Evolutionary conservation across 1,284 basidiomycete genomes (phyloP).

Genomic region (Heterobasidion irregulare): DNA sequence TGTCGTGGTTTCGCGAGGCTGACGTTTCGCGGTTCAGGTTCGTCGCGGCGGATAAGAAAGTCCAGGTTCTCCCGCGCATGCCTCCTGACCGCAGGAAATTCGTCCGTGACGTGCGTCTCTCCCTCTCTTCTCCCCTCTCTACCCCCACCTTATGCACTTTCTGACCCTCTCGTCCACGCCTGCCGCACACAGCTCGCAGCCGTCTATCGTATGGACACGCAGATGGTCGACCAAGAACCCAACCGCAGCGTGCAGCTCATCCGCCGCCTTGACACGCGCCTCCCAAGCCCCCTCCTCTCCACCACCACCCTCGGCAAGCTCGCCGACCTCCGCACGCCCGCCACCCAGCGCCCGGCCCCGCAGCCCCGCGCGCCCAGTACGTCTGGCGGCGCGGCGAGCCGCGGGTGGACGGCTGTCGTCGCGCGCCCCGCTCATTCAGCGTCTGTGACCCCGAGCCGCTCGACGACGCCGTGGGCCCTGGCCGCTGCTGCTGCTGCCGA

Average conservation of each 20-base stretch:
- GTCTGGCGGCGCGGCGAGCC: conserved; percentile 8
- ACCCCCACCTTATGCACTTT: background rate
- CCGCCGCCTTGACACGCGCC: conserved; percentile 71
- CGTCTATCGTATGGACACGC: conserved; percentile 73
- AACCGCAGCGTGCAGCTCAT: conserved; percentile 71
- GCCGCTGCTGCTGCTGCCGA: background rate
- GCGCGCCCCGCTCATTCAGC: conserved; percentile 9
- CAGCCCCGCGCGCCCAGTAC: conserved; percentile 12
- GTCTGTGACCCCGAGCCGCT: background rate
- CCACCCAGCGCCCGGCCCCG: conserved; percentile 13
- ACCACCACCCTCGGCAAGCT: conserved; percentile 44
- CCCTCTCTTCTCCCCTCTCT: background rate
- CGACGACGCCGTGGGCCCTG: conserved; percentile 1
- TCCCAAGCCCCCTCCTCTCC: conserved; percentile 67
- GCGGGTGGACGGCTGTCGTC: conserved; percentile 32
- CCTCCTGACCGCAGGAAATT: conserved; percentile 71
- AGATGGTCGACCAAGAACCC: conserved; percentile 83
- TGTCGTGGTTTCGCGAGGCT: conserved; percentile 1
- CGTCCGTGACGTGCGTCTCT: conserved; percentile 52
- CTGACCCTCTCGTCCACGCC: background rate
- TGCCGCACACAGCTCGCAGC: conserved; percentile 45
- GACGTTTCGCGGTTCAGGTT: conserved; percentile 38
- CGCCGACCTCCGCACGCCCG: conserved; percentile 36
- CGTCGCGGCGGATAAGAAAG: conserved; percentile 56
- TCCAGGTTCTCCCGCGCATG: conserved; percentile 77